Evolutionary conservation across 352 stramenopile genomes (phyloP).

Genomic region (Phytopythium montanum): DNA sequence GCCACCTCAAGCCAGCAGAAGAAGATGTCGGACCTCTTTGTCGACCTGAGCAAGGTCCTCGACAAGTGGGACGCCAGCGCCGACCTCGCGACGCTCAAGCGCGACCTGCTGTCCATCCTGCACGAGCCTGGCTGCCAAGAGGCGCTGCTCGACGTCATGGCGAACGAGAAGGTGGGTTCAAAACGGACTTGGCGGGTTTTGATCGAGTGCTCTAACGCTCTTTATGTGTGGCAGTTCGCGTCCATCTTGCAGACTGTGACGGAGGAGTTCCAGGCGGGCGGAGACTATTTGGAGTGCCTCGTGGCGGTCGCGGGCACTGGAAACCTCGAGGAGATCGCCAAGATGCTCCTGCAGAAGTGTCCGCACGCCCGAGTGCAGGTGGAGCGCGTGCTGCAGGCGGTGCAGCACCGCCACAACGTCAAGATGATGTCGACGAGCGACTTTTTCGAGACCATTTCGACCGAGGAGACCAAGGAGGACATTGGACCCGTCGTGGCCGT

Average conservation of each 20-base stretch:
- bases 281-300: conserved; percentile 50
- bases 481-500: conserved; percentile 61
- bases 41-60: conserved; percentile 72
- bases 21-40: conserved; percentile 65
- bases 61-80: conserved; percentile 62
- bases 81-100: conserved; percentile 62
- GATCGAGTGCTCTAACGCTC: conserved; percentile 3
- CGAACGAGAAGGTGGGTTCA: conserved; percentile 34
- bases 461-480: conserved; percentile 70
- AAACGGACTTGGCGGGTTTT: background rate
- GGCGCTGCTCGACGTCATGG: conserved; percentile 71
- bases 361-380: conserved; percentile 67
- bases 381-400: conserved; percentile 66
- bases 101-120: conserved; percentile 64
- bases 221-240: conserved; percentile 32
- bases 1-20: conserved; percentile 38
- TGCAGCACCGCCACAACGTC: conserved; percentile 64
- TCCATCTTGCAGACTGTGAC: conserved; percentile 61
- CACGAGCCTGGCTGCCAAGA: conserved; percentile 75
- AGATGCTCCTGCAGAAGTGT: conserved; percentile 73
- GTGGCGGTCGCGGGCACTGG: conserved; percentile 39
- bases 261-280: conserved; percentile 53
- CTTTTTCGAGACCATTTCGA: conserved; percentile 66
- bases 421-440: conserved; percentile 70
- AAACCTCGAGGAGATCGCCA: conserved; percentile 67